These are phyloP conservation scores for Glutinoglossum americanum DNA, from an alignment of 495 filamentous ascomycete species.

Conservation along the genomic window DNA sequence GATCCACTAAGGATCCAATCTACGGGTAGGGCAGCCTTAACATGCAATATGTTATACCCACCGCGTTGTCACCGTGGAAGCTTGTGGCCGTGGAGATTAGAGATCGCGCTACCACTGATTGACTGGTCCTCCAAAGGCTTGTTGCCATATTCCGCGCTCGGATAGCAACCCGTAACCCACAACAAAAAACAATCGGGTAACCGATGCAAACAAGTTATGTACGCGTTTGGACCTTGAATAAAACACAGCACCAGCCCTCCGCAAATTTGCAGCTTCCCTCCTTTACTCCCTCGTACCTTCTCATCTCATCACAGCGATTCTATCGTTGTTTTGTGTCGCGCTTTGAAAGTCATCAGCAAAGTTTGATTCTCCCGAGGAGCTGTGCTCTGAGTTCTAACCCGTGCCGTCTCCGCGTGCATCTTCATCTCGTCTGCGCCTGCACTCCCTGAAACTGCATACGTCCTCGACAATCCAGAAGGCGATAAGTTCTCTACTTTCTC, in stretches of 20 bases:
- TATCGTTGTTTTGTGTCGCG: background rate
- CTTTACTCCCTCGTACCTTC: background rate
- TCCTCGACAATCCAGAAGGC: background rate
- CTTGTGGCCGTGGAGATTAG: background rate
- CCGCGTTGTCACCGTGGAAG: background rate
- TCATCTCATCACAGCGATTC: background rate
- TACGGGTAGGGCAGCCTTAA: no score
- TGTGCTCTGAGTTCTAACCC: background rate
- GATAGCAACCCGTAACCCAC: background rate
- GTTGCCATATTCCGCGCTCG: no score
- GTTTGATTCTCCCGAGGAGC: background rate
- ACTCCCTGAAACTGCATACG: background rate
- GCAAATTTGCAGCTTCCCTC: background rate
- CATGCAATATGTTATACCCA: background rate
- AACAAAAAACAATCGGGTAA: background rate
- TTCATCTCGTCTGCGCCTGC: background rate
- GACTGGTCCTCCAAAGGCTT: no score
- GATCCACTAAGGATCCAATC: no score
- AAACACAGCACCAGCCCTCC: background rate
- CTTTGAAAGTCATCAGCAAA: background rate
- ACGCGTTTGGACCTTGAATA: background rate
- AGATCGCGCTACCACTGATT: no score
- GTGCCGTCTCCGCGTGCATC: background rate
- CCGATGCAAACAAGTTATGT: background rate
- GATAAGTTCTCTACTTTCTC: background rate